These are phyloP conservation scores for Kodamaea kakaduensis DNA, from an alignment of 805 yeast genomes.

Conservation along the genomic window DNA sequence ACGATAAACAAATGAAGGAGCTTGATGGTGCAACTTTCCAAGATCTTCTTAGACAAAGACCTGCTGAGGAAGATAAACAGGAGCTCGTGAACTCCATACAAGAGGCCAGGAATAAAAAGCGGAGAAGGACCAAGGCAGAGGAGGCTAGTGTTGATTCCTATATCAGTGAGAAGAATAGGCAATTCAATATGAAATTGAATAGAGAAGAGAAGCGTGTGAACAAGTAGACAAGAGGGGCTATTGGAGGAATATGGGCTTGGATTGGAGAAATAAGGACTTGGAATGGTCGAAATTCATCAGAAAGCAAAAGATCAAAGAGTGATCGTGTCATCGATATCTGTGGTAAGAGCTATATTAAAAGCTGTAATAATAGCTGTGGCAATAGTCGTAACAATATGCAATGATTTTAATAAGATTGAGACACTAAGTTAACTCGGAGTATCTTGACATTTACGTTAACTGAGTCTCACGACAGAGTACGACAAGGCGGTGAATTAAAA, in stretches of 20 bases:
- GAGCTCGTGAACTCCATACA: conserved; percentile 28
- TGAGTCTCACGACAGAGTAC: too few species aligned
- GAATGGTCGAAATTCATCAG: too few species aligned
- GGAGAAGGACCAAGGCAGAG: conserved; percentile 33
- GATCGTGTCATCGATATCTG: too few species aligned
- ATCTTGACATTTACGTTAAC: too few species aligned
- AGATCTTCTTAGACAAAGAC: conserved; percentile 5
- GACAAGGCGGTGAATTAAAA: too few species aligned
- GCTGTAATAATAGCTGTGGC: too few species aligned
- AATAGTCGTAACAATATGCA: too few species aligned
- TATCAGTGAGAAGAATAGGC: conserved; percentile 69
- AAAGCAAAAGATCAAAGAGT: too few species aligned
- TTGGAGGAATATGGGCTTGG: conserved; percentile 1
- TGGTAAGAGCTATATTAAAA: too few species aligned
- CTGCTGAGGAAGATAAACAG: conserved; percentile 11
- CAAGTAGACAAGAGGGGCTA: neutral
- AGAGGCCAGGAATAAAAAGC: conserved; percentile 33
- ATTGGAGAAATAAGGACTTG: too few species aligned
- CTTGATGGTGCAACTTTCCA: conserved; percentile 5
- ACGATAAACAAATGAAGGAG: conserved; percentile 33
- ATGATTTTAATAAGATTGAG: too few species aligned
- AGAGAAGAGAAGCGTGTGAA: conserved; percentile 40
- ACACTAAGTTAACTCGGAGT: too few species aligned
- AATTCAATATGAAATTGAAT: conserved; percentile 65
- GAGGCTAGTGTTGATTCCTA: conserved; percentile 37